Evolutionary conservation across 805 yeast genomes (phyloP).

Genomic region (Yamadazyma sp.): DNA sequence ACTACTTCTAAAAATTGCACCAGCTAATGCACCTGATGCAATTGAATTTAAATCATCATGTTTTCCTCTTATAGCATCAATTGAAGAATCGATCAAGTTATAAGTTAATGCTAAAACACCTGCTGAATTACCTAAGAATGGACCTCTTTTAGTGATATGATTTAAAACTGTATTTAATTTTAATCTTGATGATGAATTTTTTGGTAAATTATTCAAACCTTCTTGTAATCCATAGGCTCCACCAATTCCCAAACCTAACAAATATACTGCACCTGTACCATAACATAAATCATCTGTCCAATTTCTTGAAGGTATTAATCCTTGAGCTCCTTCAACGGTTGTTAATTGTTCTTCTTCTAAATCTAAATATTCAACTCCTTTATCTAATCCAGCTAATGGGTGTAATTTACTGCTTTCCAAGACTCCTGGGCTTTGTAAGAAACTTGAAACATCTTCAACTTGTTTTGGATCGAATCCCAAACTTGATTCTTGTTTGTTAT

Average conservation of each 20-base stretch:
- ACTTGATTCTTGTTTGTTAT: slow-evolving; percentile 23
- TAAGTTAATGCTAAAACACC: slow-evolving; percentile 91
- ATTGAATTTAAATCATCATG: slow-evolving; percentile 86
- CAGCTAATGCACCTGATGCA: slow-evolving; percentile 87
- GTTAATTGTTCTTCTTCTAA: slow-evolving; percentile 76
- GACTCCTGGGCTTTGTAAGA: slow-evolving; percentile 57
- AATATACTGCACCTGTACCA: slow-evolving; percentile 94
- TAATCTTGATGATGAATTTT: slow-evolving; percentile 72
- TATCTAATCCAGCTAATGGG: slow-evolving; percentile 89
- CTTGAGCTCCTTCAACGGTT: slow-evolving; percentile 82
- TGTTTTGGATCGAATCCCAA: slow-evolving; percentile 66
- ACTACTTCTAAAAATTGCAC: slow-evolving; percentile 85
- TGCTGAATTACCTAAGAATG: slow-evolving; percentile 90
- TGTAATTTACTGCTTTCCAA: slow-evolving; percentile 69
- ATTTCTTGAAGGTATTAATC: slow-evolving; percentile 91
- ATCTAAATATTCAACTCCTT: slow-evolving; percentile 85
- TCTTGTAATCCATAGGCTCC: slow-evolving; percentile 86
- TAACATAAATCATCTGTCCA: slow-evolving; percentile 97
- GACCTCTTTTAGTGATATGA: slow-evolving; percentile 93
- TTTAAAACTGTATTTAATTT: slow-evolving; percentile 87
- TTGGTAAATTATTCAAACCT: slow-evolving; percentile 76
- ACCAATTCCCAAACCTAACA: slow-evolving; percentile 83
- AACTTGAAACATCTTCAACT: slow-evolving; percentile 59
- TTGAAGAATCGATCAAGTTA: slow-evolving; percentile 74
- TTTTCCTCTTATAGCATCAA: slow-evolving; percentile 80